A percentile compares a stretch with the other conserved stretches of the same genome.
Evolutionary conservation across 2,329 filamentous ascomycete genomes (phyloP).

Genomic region (Pseudogymnoascus pannorum): DNA sequence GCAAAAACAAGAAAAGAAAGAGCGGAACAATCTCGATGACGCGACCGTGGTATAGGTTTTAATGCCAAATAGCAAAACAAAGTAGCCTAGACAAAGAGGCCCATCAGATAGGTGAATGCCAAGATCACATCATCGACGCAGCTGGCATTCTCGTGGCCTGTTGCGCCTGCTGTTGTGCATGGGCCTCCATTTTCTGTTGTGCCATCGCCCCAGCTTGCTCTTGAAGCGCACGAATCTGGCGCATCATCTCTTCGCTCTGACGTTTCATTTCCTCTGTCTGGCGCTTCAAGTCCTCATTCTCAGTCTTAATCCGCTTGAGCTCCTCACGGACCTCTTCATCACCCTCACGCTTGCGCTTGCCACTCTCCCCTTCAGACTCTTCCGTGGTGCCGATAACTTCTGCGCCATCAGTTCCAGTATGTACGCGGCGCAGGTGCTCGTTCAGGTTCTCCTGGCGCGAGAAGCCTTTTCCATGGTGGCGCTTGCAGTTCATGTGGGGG

Average conservation of each 20-base stretch:
- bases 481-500: conserved; percentile 79
- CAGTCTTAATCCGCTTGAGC: conserved; percentile 57
- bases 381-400: conserved; percentile 36
- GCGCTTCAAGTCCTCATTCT: conserved; percentile 52
- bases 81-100: neutral
- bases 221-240: conserved; percentile 10
- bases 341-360: conserved; percentile 39
- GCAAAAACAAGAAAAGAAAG: neutral
- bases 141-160: conserved; percentile 7
- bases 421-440: conserved; percentile 87
- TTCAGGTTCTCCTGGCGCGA: conserved; percentile 90
- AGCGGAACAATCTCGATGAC: neutral
- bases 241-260: conserved; percentile 17
- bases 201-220: conserved; percentile 1
- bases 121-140: conserved; percentile 5
- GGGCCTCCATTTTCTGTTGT: conserved; percentile 1
- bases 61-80: neutral
- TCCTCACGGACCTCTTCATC: conserved; percentile 48
- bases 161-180: conserved; percentile 1
- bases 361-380: conserved; percentile 33
- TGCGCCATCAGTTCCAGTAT: conserved; percentile 46
- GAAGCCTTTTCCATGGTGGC: conserved; percentile 81
- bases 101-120: neutral
- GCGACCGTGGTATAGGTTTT: neutral
- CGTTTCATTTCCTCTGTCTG: conserved; percentile 41